Evolutionary conservation across 2,329 filamentous ascomycete genomes (phyloP).

Genomic region (Aspergillus piperis): DNA sequence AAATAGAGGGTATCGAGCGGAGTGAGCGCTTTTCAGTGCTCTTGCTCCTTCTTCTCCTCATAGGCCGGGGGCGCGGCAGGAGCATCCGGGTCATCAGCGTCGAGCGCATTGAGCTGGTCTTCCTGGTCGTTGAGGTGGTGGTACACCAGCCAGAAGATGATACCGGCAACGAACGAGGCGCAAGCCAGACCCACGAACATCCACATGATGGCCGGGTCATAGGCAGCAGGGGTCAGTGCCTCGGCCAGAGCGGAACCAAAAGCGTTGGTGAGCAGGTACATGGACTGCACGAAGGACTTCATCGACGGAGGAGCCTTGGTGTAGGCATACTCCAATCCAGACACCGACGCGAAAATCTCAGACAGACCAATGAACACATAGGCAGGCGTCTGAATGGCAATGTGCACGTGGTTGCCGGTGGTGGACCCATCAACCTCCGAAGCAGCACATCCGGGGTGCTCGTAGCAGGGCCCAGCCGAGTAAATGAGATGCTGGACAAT

Average conservation of each 20-base stretch:
- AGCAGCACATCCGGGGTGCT: conserved; percentile 37
- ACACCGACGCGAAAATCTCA: conserved; percentile 66
- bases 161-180: conserved; percentile 52
- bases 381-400: conserved; percentile 48
- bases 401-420: conserved; percentile 46
- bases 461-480: conserved; percentile 54
- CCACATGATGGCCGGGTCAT: conserved; percentile 67
- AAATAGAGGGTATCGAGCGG: neutral
- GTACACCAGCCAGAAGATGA: conserved; percentile 57
- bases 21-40: neutral
- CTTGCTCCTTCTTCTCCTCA: conserved; percentile 10
- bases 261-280: conserved; percentile 61
- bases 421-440: conserved; percentile 34
- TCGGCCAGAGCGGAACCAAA: conserved; percentile 62
- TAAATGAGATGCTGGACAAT: conserved; percentile 61
- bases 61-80: conserved; percentile 4
- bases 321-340: conserved; percentile 71
- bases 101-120: conserved; percentile 54
- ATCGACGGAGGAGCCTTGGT: conserved; percentile 71
- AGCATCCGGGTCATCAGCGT: conserved; percentile 37
- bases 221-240: conserved; percentile 60
- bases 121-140: conserved; percentile 51
- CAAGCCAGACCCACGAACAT: conserved; percentile 63
- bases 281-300: conserved; percentile 62
- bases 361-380: conserved; percentile 51